Evolutionary conservation across 352 stramenopile genomes (phyloP).

Genomic region (Pythium apleroticum): DNA sequence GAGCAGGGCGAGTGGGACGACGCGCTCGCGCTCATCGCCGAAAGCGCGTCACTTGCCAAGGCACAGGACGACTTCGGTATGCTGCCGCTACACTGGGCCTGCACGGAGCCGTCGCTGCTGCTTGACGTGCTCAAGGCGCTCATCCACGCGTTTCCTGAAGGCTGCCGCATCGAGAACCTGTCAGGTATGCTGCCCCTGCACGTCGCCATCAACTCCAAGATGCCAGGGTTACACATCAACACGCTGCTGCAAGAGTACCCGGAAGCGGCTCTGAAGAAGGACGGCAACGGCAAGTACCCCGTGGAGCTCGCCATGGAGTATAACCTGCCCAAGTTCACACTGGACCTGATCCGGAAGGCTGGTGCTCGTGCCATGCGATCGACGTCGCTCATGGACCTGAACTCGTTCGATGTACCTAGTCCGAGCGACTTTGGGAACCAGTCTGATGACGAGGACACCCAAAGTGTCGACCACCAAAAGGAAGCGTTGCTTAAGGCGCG

Average conservation of each 20-base stretch:
- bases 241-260: conserved; percentile 46
- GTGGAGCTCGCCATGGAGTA: conserved; percentile 62
- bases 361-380: conserved; percentile 40
- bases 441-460: conserved; percentile 20
- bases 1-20: conserved; percentile 72
- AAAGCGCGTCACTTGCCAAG: conserved; percentile 44
- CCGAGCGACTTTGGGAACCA: conserved; percentile 28
- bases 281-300: conserved; percentile 52
- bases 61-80: conserved; percentile 82
- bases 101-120: conserved; percentile 54
- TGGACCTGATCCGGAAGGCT: conserved; percentile 71
- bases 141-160: conserved; percentile 50
- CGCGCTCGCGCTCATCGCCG: conserved; percentile 43
- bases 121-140: conserved; percentile 51
- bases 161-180: conserved; percentile 65
- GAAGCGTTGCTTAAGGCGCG: conserved; percentile 45
- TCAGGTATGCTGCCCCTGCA: conserved; percentile 81
- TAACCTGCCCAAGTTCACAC: conserved; percentile 64
- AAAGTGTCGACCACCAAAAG: conserved; percentile 24
- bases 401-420: conserved; percentile 23
- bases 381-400: conserved; percentile 35
- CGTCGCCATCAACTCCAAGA: conserved; percentile 73
- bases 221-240: conserved; percentile 59
- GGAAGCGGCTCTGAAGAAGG: conserved; percentile 51
- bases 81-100: conserved; percentile 83